A percentile compares a stretch with the other conserved stretches of the same genome.
phyloP scores from a whole-genome alignment of 176 grass and related monocot genomes.

The Saccharum spontaneum region DNA sequence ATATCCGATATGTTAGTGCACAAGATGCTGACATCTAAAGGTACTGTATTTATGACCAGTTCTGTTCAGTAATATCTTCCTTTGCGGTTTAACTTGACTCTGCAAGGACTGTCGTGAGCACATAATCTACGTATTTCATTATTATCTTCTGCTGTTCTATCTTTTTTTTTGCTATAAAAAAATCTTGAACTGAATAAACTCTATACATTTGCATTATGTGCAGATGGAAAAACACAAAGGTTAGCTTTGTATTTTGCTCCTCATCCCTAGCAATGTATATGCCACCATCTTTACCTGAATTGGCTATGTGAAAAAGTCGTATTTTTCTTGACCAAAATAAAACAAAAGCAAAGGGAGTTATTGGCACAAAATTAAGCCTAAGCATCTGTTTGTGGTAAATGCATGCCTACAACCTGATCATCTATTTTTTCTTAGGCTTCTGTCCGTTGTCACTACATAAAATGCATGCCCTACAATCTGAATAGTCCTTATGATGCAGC shows the following conservation, averaged over 20 bases:
- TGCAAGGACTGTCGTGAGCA: not conserved
- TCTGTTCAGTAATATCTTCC: not conserved
- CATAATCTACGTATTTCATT: not conserved
- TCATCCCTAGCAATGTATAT: not conserved
- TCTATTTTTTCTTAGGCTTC: not conserved
- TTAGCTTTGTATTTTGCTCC: slow-evolving; percentile 2
- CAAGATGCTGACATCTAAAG: not conserved
- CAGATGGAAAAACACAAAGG: not conserved
- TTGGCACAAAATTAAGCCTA: not conserved
- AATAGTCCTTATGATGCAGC: not conserved
- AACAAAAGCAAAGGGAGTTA: not conserved
- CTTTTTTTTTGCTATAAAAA: not conserved
- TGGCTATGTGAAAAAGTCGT: not conserved
- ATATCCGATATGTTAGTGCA: not conserved
- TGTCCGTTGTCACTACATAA: not conserved
- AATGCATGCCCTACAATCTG: not conserved
- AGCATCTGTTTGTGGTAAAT: not conserved
- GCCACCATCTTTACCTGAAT: not conserved
- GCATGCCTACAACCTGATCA: not conserved
- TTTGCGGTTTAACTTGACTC: not conserved
- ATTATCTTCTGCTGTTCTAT: not conserved
- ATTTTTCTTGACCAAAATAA: not conserved
- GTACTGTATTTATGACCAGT: not conserved
- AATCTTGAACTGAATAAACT: not conserved
- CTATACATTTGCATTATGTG: not conserved